Evolutionary conservation across 768 basidiomycete species (phyloP).

Genomic region (Rhodotorula toruloides): DNA sequence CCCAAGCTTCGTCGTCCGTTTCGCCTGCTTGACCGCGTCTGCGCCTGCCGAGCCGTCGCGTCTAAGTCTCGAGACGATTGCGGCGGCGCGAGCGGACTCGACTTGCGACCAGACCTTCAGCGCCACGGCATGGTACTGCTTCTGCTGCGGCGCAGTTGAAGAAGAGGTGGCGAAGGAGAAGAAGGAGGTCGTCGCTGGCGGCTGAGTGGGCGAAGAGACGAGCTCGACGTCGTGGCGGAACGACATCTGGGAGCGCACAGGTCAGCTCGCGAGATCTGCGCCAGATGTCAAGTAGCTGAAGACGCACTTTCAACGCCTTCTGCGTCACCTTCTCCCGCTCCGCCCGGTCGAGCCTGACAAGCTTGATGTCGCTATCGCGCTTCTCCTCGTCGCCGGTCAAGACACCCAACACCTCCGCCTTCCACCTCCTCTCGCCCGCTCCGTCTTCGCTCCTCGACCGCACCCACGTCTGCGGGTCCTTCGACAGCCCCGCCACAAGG

Average conservation of each 20-base stretch:
- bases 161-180: conserved; percentile 62
- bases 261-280: conserved; percentile 11
- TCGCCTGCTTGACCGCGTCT: conserved; percentile 22
- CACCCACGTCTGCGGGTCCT: conserved; percentile 84
- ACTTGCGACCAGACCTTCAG: conserved; percentile 95
- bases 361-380: conserved; percentile 50
- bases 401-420: conserved; percentile 83
- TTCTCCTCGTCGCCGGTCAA: conserved; percentile 66
- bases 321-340: conserved; percentile 86
- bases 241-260: conserved; percentile 58
- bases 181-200: conserved; percentile 83
- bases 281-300: neutral
- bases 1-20: conserved; percentile 34
- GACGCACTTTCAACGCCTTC: conserved; percentile 74
- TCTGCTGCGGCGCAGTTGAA: neutral
- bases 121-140: conserved; percentile 74
- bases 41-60: conserved; percentile 42
- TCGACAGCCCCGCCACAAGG: conserved; percentile 62
- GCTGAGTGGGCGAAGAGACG: conserved; percentile 88
- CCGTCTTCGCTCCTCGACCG: conserved; percentile 64
- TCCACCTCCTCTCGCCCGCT: conserved; percentile 82
- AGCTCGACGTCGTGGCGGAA: conserved; percentile 90
- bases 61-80: conserved; percentile 63
- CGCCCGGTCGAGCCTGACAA: conserved; percentile 61
- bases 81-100: conserved; percentile 75